Base-by-base conservation (phyloP, 2,329 filamentous ascomycete species). In the Phaeosphaeria sp. region DNA sequence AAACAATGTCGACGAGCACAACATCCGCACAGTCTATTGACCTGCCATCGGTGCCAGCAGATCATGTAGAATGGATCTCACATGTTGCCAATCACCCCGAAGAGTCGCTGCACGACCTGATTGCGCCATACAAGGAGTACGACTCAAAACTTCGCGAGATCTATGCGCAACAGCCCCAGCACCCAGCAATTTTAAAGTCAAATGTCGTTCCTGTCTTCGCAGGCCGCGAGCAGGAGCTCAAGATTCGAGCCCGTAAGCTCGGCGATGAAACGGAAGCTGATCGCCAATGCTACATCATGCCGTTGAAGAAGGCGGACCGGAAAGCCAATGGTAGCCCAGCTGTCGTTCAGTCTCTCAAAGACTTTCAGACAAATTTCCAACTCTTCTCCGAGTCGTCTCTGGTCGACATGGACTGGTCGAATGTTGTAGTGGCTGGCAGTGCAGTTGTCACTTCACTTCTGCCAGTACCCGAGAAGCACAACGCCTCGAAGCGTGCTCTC, bases 351-450 rank as follows among this genome's bases (percentile, higher is more conserved):
- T 84, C 84, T 13, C 72, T 95, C 46, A 82, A 85, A 48, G 88
- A 91, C 27, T 96, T 95, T 67, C 87, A 88, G 72, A 85, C 86
- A 49, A 94, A 95, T 76, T 94, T 96, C 77, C 86, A 86, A 57
- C 74, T 96, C 57, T 96, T 96, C 72, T 92, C 89, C 1, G 92
- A 96, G 76, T 90, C 87, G 1, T 89, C 91, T 0, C 80, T 96
- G 25, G 82, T 83, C 27, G 91, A 94, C 49, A 74, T 96, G 65
- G 87, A 94, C 72, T 96, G 92, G 92, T 87, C 78, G 70, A 95
- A 95, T 72, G 87, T 96, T 17, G 88, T 95, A 17, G 92, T 87
- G 27, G 91, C 91, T 42, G 92, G 92, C 11, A 93, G 90, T 49
- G 89, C 91, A 1, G 92, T 94, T 1, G 87, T 92, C 51, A 96